Evolutionary conservation across 2,329 filamentous ascomycete genomes (phyloP), one percentile per base, ranked within the genome.

Genomic region (Salinomyces thailandicus): DNA sequence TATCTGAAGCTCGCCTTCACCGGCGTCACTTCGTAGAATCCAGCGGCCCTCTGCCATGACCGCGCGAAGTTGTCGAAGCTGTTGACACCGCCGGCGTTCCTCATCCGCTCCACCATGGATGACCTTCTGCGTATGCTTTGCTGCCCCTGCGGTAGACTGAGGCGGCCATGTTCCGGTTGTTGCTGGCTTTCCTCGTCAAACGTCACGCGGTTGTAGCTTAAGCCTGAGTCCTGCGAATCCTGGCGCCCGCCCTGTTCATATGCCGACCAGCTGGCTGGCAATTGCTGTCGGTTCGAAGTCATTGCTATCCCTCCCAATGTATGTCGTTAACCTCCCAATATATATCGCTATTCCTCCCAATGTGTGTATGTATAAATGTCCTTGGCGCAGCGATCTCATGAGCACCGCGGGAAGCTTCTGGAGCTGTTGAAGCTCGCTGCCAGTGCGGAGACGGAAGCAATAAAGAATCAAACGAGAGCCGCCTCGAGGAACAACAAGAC

Each of bases 41-140:
- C 80, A 17, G 86, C 85, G 24, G 89, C 89, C 57, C 89, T 79
- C 61, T 89, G 85, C 82, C 86, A 94, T 50, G 85, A 93, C 42
- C 82, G 76, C 30, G 87, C 84, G 57, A 96, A 96, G 53, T 87
- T 93, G 54, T 91, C 81, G 51, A 96, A 82, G 60, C 84, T 93
- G 67, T 96, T 96, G 43, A 87, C 81, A 34, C 89, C 89, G 46
- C 89, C 91, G 32, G 84, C 79, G 42, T 93, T 79, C 47, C 83
- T 51, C 14, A 67, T 43, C 33, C 71, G 68, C 53, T 71, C 62
- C 6, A 63, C 62, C 49, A 69, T 61, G 5, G 66, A 69, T 16
- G 67, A 70, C 52, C 63, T 53, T 36, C 63, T 53, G 18, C 62
- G 53, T 33, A 67, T 36, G n/a, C 55, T 44, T 26, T 49, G 47